Base-by-base conservation (phyloP, 2,329 filamentous ascomycete species). In the Sporothrix schenckii region DNA sequence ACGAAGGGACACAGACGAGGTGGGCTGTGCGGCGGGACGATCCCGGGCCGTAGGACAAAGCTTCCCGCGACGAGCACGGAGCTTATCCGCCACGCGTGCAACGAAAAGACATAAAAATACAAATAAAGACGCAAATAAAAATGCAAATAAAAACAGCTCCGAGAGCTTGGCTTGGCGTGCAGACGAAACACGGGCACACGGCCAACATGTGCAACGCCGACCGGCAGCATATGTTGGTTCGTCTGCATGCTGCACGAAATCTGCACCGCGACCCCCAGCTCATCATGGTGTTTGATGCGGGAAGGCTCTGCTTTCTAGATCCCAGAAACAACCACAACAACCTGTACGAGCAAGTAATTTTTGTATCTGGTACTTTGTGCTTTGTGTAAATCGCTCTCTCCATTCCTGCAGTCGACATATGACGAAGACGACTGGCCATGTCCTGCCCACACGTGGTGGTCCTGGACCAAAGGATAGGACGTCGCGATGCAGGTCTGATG, bases 331-430 rank as follows among this genome's bases (percentile, higher is more conserved):
- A 44, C 34, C 39, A 61, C 47, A 61, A 3, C 4, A 49, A 49
- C 16, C 16, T 49, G 47, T 49, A 7, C 41, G 41, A 47, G 41
- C 41, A 16, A 16, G 41, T 16, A 13, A 3, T 52, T 54, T 30
- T 14, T 54, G 21, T 24, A 30, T 27, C 11, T 54, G 52, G 50
- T 21, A 24, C n/a, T 24, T 60, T 60, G 56, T 27, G 14, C 56
- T 27, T 4, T 16, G 21, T 58, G 14, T 58, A 49, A 49, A 50
- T 50, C 61, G 41, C 61, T 24, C 47, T 34, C 49, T 27, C 21
- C 63, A 19, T n/a, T 30, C 13, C 50, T 68, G 66, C 52, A 68
- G 66, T n/a, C 7, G 66, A 68, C 4, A 30, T 68, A 56, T 68
- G 66, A 68, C 66, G 50, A 50, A 44, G 11, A 44, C 14, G 21